Evolutionary conservation across 2,329 filamentous ascomycete species (phyloP), one percentile per base, ranked within the genome.

Genomic region (Ceratocystis ficicola): DNA sequence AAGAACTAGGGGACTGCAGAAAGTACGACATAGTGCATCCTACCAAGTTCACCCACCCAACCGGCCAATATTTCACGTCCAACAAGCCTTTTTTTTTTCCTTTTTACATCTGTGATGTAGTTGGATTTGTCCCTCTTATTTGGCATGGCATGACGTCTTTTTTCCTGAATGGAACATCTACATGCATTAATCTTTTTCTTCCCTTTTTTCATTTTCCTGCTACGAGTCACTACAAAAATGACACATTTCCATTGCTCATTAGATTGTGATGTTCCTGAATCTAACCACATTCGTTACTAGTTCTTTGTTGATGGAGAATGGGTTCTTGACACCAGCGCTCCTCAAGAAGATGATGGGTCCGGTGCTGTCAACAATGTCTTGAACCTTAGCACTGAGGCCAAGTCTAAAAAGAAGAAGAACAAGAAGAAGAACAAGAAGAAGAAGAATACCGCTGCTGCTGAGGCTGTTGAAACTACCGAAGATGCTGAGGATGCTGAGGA

Each of bases 361-460:
- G 88, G 89, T 72, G 96, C 93, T 81, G 80, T 91, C 72, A 97
- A 97, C 82, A 97, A 97, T 84, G 85, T 96, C 69, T 83, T 99
- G 66, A 83, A 83, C 50, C 85, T 88, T 30, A 36, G 32, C 22
- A 15, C 61, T 62, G 68, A 69, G 44, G 75, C 69, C 73, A 86
- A 68, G 84, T 87, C 62, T 78, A 87, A 69, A 64, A 69, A 69
- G 66, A 69, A 69, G 69, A 85, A 76, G 71, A 72, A 76, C 71
- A 73, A 70, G 66, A 69, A 72, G 70, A 69, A 70, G 66, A 70
- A 69, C 64, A 72, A 66, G 70, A 69, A 66, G 69, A 65, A 70
- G 36, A 68, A 68, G 66, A 48, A 67, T 30, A 66, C 66, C 10
- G 68, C 67, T 44, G 65, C 62, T 30, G 36, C 62, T 52, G 65